phyloP scores from a whole-genome alignment of 257 asterid genomes.

The Solanum arcanum region DNA sequence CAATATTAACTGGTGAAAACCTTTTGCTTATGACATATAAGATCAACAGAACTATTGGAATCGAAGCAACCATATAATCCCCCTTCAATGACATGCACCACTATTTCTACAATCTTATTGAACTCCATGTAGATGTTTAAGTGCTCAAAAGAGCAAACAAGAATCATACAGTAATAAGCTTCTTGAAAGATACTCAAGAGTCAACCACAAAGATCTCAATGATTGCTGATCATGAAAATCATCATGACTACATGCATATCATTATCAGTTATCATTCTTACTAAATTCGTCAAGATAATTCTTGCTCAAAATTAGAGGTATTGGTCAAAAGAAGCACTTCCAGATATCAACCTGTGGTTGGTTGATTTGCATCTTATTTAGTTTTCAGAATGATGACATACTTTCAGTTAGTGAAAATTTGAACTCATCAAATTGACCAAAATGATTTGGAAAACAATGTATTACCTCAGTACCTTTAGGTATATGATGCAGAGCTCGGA shows the following conservation, averaged over 20 bases:
- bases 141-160: not conserved
- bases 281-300: not conserved
- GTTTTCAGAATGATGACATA: not conserved
- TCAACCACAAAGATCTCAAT: not conserved
- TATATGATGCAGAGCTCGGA: conserved; percentile 61
- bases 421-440: not conserved
- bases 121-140: not conserved
- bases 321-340: not conserved
- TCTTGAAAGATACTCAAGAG: not conserved
- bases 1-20: not conserved
- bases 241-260: not conserved
- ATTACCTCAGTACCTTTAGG: conserved; percentile 90
- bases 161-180: not conserved
- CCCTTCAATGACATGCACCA: not conserved
- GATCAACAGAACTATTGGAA: not conserved
- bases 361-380: not conserved
- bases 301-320: not conserved
- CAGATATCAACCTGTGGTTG: not conserved
- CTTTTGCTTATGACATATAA: not conserved
- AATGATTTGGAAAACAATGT: not conserved
- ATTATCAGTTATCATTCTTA: not conserved
- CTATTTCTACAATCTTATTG: not conserved
- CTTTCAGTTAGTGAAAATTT: not conserved
- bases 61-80: not conserved
- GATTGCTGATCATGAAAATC: not conserved